Evolutionary conservation across 1,139 yeast species (phyloP).

Genomic region (Lodderomyces margitis): DNA sequence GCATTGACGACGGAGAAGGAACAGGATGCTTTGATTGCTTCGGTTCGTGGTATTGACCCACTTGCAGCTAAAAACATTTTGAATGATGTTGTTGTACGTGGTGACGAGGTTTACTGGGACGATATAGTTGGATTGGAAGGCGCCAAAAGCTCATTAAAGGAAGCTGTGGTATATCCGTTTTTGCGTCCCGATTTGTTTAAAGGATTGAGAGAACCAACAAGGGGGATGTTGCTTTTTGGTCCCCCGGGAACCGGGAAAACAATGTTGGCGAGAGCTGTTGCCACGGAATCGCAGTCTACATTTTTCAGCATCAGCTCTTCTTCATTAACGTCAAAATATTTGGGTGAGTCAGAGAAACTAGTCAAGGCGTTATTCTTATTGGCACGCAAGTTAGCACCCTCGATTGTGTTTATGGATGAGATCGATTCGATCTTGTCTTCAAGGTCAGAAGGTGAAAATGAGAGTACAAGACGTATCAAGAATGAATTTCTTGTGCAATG

Average conservation of each 20-base stretch:
- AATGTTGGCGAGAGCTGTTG: conserved; percentile 96
- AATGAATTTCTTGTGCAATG: conserved; percentile 95
- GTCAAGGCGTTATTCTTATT: conserved; percentile 85
- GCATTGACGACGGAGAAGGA: conserved; percentile 56
- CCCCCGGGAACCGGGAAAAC: conserved; percentile 99
- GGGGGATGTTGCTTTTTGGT: conserved; percentile 94
- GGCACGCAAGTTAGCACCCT: conserved; percentile 86
- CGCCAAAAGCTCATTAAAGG: conserved; percentile 88
- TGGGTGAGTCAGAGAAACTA: conserved; percentile 93
- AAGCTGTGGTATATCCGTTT: conserved; percentile 96
- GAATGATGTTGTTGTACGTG: conserved; percentile 88
- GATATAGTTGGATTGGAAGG: conserved; percentile 92
- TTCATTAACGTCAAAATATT: conserved; percentile 83
- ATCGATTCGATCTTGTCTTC: conserved; percentile 88
- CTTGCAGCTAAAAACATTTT: conserved; percentile 61
- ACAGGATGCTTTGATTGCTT: conserved; percentile 49
- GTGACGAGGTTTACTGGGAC: conserved; percentile 96
- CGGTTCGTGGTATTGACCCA: conserved; percentile 43
- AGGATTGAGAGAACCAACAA: conserved; percentile 91
- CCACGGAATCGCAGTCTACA: conserved; percentile 93
- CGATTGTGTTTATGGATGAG: conserved; percentile 87
- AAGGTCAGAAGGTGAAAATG: conserved; percentile 87
- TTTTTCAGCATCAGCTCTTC: conserved; percentile 93
- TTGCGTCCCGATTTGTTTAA: conserved; percentile 88
- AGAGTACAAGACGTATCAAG: conserved; percentile 86